Evolutionary conservation across 352 stramenopile genomes (phyloP).

Genomic region (Globisporangium camurandrum): DNA sequence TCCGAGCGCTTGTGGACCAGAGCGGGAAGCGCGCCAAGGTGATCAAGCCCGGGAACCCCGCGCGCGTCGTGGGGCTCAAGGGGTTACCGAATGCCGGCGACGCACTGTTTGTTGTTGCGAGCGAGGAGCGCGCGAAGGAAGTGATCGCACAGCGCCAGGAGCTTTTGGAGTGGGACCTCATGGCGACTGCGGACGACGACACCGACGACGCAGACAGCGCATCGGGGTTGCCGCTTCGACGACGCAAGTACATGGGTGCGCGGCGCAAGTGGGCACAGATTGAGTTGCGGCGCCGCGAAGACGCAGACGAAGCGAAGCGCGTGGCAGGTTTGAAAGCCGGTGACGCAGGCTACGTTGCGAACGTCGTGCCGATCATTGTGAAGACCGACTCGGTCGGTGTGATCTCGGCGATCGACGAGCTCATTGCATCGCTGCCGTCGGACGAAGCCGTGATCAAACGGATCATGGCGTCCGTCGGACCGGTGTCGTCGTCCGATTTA

Average conservation of each 20-base stretch:
- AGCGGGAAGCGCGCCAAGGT: conserved; percentile 83
- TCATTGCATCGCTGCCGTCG: conserved; percentile 62
- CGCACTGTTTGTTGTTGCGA: conserved; percentile 62
- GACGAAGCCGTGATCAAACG: conserved; percentile 72
- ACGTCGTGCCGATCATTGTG: conserved; percentile 95
- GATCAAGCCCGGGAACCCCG: conserved; percentile 85
- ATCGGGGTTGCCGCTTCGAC: conserved; percentile 12
- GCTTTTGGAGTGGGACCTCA: conserved; percentile 70
- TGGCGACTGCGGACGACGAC: conserved; percentile 49
- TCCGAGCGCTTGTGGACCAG: conserved; percentile 70
- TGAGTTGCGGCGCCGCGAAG: conserved; percentile 55
- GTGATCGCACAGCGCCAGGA: conserved; percentile 62
- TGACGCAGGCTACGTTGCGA: conserved; percentile 82
- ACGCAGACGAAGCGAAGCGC: conserved; percentile 60
- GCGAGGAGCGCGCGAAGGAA: conserved; percentile 73
- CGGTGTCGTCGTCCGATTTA: conserved; percentile 80
- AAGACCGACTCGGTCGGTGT: conserved; percentile 98
- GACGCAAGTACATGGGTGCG: conserved; percentile 45
- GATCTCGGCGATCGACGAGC: conserved; percentile 89
- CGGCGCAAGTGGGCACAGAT: conserved; percentile 60
- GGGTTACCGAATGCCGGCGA: conserved; percentile 74
- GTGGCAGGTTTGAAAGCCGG: conserved; percentile 58
- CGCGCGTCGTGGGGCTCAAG: conserved; percentile 86
- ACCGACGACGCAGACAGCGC: conserved; percentile 39
- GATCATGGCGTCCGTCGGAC: conserved; percentile 76